phyloP scores from a whole-genome alignment of 495 filamentous ascomycete species.

The Tuber aestivum region DNA sequence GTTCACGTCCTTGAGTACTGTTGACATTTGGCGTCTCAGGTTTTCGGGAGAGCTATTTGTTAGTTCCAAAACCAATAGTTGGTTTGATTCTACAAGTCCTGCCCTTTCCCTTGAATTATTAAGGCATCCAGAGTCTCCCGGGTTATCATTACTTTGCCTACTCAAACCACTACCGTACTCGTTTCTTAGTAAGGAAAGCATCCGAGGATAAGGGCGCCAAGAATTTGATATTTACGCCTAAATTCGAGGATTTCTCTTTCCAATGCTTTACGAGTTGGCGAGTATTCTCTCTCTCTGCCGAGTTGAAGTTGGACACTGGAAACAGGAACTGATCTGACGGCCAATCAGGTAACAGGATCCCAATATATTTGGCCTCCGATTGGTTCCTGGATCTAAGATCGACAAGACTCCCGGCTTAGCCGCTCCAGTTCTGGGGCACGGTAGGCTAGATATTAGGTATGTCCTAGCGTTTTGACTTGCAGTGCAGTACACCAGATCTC shows the following conservation, averaged over 20 bases:
- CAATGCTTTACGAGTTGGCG: not conserved
- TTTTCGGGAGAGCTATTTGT: not conserved
- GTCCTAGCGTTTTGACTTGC: not conserved
- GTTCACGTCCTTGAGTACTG: not conserved
- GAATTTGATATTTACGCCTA: not conserved
- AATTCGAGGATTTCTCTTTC: not conserved
- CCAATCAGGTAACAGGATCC: not conserved
- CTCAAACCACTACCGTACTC: not conserved
- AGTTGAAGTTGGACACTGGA: not conserved
- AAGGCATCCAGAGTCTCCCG: not conserved
- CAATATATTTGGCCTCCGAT: not conserved
- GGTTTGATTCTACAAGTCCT: not conserved
- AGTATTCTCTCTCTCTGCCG: not conserved
- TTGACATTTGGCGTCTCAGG: not conserved
- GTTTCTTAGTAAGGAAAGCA: not conserved
- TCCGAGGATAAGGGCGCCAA: not conserved
- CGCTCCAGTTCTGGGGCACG: not conserved
- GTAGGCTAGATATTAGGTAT: not conserved
- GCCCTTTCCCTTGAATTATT: not conserved
- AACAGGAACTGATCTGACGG: not conserved
- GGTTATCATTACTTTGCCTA: not conserved
- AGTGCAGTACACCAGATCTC: not conserved
- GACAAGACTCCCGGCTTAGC: not conserved
- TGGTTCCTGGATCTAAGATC: not conserved
- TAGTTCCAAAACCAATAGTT: not conserved